phyloP scores from a whole-genome alignment of 192 early-diverging fungal species.

The Linnemannia hyalina region DNA sequence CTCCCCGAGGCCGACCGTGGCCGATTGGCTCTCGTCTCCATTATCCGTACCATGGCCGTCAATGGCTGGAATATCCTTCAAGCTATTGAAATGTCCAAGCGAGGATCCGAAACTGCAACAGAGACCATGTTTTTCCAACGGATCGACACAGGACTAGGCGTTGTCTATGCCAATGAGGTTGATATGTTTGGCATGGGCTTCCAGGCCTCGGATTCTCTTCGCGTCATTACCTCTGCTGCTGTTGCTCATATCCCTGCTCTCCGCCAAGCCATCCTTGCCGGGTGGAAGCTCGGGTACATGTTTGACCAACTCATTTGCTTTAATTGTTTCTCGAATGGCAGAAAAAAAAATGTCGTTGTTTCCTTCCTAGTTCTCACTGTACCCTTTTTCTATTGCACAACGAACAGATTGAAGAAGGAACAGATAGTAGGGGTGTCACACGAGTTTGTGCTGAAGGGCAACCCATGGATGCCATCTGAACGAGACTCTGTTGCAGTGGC shows the following conservation, averaged over 20 bases:
- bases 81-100: not conserved
- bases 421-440: not conserved
- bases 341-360: too few relatives aligned
- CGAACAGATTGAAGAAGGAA: not conserved
- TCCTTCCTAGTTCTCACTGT: too few relatives aligned
- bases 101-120: not conserved
- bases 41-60: not conserved
- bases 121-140: not conserved
- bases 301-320: too few relatives aligned
- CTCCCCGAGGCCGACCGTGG: not conserved
- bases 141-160: not conserved
- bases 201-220: constrained; percentile 1
- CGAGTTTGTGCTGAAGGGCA: not conserved
- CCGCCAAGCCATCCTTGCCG: not conserved
- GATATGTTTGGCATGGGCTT: constrained; percentile 3
- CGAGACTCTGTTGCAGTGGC: not conserved
- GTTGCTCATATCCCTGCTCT: not conserved
- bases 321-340: too few relatives aligned
- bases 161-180: not conserved
- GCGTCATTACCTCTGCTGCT: not conserved
- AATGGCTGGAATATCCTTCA: not conserved
- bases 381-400: too few relatives aligned
- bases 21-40: not conserved
- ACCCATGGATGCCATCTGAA: not conserved
- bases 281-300: not conserved